Base-by-base conservation (phyloP, 768 basidiomycete species). In the Kwoniella sp. region DNA sequence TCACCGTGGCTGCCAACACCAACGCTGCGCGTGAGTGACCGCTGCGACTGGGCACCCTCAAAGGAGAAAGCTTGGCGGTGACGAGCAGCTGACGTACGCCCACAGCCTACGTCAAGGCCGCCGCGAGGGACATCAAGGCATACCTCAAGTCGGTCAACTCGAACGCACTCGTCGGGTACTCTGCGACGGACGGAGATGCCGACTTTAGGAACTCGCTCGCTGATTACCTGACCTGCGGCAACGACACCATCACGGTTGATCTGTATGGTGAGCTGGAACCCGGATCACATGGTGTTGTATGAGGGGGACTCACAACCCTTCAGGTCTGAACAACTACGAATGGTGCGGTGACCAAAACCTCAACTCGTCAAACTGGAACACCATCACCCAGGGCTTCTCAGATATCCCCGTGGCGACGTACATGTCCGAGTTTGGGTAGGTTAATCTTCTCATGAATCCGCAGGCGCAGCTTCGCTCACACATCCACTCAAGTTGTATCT, bases 111-210 rank as follows among this genome's bases (percentile, higher is more conserved):
- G 81, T 95, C 68, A 92, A 91, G 73, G 89, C 89, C 32, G 91
- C 91, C 20, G 88, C 89, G 23, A 83, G 91, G 32, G 91, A 95
- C 70, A 77, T 82, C 59, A 90, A 84, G 70, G 82, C 89, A 6
- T 93, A 90, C 73, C 78, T 95, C 82, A 86, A 57, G 65, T 84
- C 77, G 3, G 37, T 69, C 63, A 75, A 77, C 12, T 87, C 82
- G 0, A 55, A 53, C 69, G 81, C 79, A 7, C 81, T 92, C 15
- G 83, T 92, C 25, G 88, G 87, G 5, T 95, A 93, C 75, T 82
- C 89, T 19, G 83, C 87, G 19, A 89, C 89, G 36, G 84, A 95
- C 64, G 89, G 85, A 3, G 77, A 78, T 34, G 63, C 81, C 12
- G 71, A 74, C 29, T 89, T 82, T 79, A 55, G 59, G 52, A 68